Conservation (phyloP, 179 eudicot genomes). For the Heliamphora ciliata region DNA sequence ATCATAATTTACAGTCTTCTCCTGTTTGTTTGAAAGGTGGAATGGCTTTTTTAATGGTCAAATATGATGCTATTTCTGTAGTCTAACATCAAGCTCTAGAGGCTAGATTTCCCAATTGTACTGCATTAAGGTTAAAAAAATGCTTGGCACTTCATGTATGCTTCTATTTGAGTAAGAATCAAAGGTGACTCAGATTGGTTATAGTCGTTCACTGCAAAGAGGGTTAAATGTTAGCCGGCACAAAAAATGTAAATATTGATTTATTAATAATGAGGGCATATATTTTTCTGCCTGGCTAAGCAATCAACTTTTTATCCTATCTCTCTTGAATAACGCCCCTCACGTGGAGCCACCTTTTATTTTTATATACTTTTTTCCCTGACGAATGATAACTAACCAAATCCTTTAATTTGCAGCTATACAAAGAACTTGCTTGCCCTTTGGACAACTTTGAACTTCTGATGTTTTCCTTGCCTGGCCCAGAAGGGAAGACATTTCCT, state of each 20-base stretch:
- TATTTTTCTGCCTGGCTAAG: background rate
- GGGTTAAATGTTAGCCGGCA: background rate
- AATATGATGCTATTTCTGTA: background rate
- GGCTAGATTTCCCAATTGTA: no score
- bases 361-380: no score
- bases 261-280: background rate
- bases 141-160: background rate
- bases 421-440: conserved; percentile 87
- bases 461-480: conserved; percentile 79
- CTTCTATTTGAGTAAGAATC: background rate
- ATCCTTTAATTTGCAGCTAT: conserved; percentile 42
- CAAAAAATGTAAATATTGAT: background rate
- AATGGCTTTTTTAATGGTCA: background rate
- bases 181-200: background rate
- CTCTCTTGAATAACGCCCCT: no score
- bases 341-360: no score
- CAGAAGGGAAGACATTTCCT: conserved; percentile 88
- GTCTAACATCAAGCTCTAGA: background rate
- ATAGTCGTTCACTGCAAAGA: background rate
- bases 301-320: no score
- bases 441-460: conserved; percentile 89
- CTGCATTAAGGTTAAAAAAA: background rate
- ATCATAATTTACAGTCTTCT: no score
- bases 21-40: no score
- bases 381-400: background rate